Evolutionary conservation across 2,329 filamentous ascomycete genomes (phyloP), one percentile per base, ranked within the genome.

Genomic region (Beauveria caledonica): DNA sequence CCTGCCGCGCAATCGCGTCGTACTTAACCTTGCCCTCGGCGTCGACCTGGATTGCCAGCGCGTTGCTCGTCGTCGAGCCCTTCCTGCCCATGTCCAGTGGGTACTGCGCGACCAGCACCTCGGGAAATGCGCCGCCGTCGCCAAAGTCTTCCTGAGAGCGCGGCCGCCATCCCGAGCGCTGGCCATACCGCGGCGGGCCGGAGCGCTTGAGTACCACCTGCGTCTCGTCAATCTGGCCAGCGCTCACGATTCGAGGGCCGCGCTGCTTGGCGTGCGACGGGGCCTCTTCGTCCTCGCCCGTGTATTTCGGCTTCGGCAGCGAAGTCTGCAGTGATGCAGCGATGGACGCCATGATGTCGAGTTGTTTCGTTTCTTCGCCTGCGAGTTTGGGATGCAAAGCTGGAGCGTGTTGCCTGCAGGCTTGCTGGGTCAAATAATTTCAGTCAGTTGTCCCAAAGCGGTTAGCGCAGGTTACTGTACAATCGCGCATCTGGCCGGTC

Each of bases 1-100:
- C 94, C 70, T 93, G 89, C 68, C 88, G 83, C 56, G 93, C 93
- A 69, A 99, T 96, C 58, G 92, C 92, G 72, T 96, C 92, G 77
- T 97, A 99, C 74, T 96, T 95, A 64, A 97, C 89, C 71, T 95
- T 96, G 49, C 94, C 94, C 65, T 96, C 88, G 0, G 82, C 85
- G 70, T 97, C 92, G 40, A 97, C 92, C 72, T 96, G 90, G 36
- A 97, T 82, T n/a, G 92, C 88, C 52, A 99, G 82, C 60, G 94
- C 92, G 76, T 96, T 97, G 66, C 87, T 94, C 51, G 81, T 84
- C 36, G 79, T 81, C 9, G 84, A 78, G 40, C 82, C 81, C 74
- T 96, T 95, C 68, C 87, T 86, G 62, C 93, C 93, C 91, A 97
- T 97, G 62, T 96, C 90, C 55, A 96, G 83, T 11, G 94, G 94